Conservation (phyloP, 2,329 filamentous ascomycete species). For the Xylaria sp. region DNA sequence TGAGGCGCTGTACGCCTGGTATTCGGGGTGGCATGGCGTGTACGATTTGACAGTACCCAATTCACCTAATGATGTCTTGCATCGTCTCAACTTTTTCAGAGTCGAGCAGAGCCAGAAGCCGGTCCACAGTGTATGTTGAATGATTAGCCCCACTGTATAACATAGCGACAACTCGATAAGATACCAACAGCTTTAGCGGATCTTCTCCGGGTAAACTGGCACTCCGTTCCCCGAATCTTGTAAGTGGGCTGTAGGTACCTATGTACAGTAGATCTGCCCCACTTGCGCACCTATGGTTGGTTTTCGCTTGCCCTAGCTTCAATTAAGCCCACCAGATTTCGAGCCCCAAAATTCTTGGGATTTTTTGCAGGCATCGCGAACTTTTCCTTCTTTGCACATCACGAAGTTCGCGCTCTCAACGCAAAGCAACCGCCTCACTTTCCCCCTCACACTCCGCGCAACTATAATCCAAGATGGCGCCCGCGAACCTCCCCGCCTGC, state of each 20-base stretch:
- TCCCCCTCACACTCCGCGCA: conserved; percentile 41
- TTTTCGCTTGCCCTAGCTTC: conserved; percentile 41
- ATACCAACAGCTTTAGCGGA: conserved; percentile 16
- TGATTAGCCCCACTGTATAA: conserved; percentile 12
- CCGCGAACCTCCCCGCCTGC: conserved; percentile 89
- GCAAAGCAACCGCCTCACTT: conserved; percentile 45
- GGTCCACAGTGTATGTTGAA: conserved; percentile 20
- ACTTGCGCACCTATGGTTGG: background rate
- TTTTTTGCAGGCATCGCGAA: conserved; percentile 52
- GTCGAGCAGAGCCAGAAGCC: conserved; percentile 10
- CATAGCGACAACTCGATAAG: background rate
- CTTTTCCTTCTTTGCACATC: conserved; percentile 52
- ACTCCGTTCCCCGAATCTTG: conserved; percentile 17
- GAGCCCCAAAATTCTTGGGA: conserved; percentile 39
- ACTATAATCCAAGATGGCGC: conserved; percentile 81
- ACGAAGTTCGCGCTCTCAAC: conserved; percentile 47
- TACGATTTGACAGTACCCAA: conserved; percentile 22
- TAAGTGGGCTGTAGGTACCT: background rate
- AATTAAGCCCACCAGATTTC: conserved; percentile 40
- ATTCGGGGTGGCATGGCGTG: conserved; percentile 75
- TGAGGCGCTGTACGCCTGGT: conserved; percentile 68
- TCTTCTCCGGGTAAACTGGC: conserved; percentile 20
- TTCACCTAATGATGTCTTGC: conserved; percentile 14
- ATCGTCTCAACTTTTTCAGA: conserved; percentile 35
- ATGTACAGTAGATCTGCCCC: background rate